phyloP scores from a whole-genome alignment of 2,329 filamentous ascomycete genomes.

The Parasarocladium wereldwijsianum region DNA sequence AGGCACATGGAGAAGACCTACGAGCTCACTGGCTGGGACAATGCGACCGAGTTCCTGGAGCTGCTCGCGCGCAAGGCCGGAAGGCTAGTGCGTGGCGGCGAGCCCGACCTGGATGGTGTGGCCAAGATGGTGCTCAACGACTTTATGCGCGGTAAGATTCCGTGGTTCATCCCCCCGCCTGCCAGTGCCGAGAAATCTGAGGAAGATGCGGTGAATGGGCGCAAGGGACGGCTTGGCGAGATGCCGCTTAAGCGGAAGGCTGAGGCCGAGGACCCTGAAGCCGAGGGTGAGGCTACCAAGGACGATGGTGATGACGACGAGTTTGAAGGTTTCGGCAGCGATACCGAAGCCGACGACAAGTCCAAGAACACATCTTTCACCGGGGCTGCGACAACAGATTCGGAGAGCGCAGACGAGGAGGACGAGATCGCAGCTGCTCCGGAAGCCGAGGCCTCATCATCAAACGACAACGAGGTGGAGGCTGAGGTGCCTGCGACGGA shows the following conservation, averaged over 20 bases:
- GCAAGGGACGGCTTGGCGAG: conserved; percentile 68
- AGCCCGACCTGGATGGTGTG: conserved; percentile 85
- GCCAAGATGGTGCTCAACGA: conserved; percentile 97
- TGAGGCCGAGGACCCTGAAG: too few relatives aligned
- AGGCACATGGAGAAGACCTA: conserved; percentile 91
- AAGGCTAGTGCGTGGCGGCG: conserved; percentile 77
- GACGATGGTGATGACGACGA: conserved; percentile 19
- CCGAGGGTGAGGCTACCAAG: conserved; percentile 23
- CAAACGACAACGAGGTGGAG: conserved; percentile 22
- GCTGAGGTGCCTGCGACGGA: conserved; percentile 9
- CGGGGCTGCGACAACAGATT: conserved; percentile 11
- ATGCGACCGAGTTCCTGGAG: conserved; percentile 73
- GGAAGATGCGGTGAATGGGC: conserved; percentile 42
- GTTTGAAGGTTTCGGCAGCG: conserved; percentile 22
- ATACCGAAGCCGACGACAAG: conserved; percentile 15
- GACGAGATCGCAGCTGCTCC: conserved; percentile 23
- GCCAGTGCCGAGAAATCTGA: conserved; percentile 34
- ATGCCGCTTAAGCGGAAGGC: conserved; percentile 70
- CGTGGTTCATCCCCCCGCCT: conserved; percentile 85
- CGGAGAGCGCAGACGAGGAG: conserved; percentile 24
- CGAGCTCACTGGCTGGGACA: conserved; percentile 64
- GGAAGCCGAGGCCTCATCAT: conserved; percentile 14
- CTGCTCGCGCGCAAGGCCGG: conserved; percentile 77
- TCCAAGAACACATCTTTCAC: conserved; percentile 16
- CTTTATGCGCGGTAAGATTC: conserved; percentile 87